phyloP scores from a whole-genome alignment of 169 alveolate species.

The Babesia caballi region DNA sequence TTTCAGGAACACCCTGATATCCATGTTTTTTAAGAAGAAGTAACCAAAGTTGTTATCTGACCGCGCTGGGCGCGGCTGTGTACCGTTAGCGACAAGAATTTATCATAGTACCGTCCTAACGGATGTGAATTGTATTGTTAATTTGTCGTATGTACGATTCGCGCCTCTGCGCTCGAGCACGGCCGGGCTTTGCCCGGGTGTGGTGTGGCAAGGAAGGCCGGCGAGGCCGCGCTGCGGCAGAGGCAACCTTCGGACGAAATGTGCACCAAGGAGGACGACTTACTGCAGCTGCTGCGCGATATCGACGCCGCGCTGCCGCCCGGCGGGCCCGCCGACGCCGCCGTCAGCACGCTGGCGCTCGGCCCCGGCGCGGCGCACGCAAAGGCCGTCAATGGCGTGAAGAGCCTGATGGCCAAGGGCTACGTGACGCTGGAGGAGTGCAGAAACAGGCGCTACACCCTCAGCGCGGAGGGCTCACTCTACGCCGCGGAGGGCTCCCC shows the following conservation, averaged over 20 bases:
- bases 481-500: slow-evolving; percentile 76
- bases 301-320: slow-evolving; percentile 52
- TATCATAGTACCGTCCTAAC: too few species aligned
- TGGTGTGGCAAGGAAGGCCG: background rate
- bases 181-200: too few species aligned
- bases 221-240: too few species aligned
- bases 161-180: too few species aligned
- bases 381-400: slow-evolving; percentile 72
- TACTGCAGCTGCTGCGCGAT: slow-evolving; percentile 20
- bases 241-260: too few species aligned
- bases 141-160: too few species aligned
- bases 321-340: slow-evolving; percentile 15
- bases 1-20: slow-evolving; percentile 16
- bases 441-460: slow-evolving; percentile 43
- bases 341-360: slow-evolving; percentile 44
- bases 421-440: slow-evolving; percentile 67
- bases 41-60: background rate
- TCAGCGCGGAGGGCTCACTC: slow-evolving; percentile 73
- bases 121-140: too few species aligned
- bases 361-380: slow-evolving; percentile 69
- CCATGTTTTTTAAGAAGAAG: slow-evolving; percentile 23
- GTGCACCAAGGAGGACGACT: slow-evolving; percentile 53
- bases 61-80: too few species aligned
- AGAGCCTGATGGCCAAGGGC: slow-evolving; percentile 75
- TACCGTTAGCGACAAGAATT: too few species aligned